These are phyloP conservation scores for Thyridium curvatum DNA, from an alignment of 2,329 filamentous ascomycete species.

Conservation along the genomic window DNA sequence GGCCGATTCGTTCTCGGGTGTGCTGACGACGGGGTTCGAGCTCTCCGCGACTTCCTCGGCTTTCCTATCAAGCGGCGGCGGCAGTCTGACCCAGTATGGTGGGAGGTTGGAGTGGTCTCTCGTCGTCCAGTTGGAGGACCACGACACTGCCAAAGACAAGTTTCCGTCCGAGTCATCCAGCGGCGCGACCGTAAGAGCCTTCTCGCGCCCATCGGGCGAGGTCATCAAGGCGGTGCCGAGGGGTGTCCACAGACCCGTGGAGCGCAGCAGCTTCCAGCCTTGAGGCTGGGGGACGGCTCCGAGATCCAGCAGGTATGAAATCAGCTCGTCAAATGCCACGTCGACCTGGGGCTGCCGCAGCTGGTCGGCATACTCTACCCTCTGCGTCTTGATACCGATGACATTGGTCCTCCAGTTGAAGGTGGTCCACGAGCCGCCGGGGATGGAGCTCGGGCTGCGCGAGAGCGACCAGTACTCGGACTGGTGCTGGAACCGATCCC, in stretches of 20 bases:
- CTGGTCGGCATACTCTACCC: conserved; percentile 56
- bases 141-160: conserved; percentile 49
- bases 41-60: conserved; percentile 3
- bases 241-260: conserved; percentile 54
- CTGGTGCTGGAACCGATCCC: conserved; percentile 46
- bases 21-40: background rate
- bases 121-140: conserved; percentile 47
- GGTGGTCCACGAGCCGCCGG: conserved; percentile 57
- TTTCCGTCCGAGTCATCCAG: conserved; percentile 56
- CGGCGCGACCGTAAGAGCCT: conserved; percentile 46
- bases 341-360: conserved; percentile 47
- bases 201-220: conserved; percentile 40
- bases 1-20: background rate
- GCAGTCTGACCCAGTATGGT: conserved; percentile 52
- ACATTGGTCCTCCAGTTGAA: conserved; percentile 61
- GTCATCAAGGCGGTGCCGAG: conserved; percentile 50
- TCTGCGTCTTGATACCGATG: conserved; percentile 55
- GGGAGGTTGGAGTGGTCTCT: conserved; percentile 46
- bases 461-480: conserved; percentile 53
- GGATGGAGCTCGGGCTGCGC: conserved; percentile 42
- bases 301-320: conserved; percentile 56
- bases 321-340: conserved; percentile 50
- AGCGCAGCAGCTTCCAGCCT: conserved; percentile 50
- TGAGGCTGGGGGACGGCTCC: conserved; percentile 55
- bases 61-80: conserved; percentile 20